phyloP scores from a whole-genome alignment of 164 flowering plant species.

The Sedum album region DNA sequence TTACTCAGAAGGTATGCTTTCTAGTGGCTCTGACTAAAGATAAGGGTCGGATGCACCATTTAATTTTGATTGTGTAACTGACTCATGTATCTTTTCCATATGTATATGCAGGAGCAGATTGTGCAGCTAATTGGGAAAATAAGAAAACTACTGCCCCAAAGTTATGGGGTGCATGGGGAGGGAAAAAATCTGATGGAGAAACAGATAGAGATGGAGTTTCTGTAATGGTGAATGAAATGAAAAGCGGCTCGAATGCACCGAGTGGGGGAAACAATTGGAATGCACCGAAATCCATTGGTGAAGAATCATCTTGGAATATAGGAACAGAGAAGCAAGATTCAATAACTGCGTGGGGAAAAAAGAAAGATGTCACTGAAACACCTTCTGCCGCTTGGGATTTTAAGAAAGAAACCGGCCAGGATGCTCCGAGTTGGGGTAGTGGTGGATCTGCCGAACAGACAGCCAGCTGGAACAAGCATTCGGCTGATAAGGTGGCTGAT shows the following conservation, averaged over 20 bases:
- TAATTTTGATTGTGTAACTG: too few species aligned
- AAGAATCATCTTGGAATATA: slow-evolving; percentile 7
- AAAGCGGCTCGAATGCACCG: not conserved
- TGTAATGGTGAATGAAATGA: not conserved
- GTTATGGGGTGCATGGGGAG: not conserved
- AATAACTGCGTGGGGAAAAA: slow-evolving; percentile 26
- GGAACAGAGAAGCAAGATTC: not conserved
- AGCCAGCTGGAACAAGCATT: not conserved
- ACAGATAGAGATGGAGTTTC: not conserved
- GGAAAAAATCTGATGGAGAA: not conserved
- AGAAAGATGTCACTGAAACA: slow-evolving; percentile 11
- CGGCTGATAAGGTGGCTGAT: not conserved
- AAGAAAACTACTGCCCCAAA: not conserved
- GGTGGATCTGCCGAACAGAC: slow-evolving; percentile 10
- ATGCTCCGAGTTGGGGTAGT: slow-evolving; percentile 11
- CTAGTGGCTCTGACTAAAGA: not conserved
- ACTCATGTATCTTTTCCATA: too few species aligned
- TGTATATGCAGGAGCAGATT: not conserved
- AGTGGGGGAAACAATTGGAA: not conserved
- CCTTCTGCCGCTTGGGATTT: slow-evolving; percentile 16
- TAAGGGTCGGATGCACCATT: too few species aligned
- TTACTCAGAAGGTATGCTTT: not conserved
- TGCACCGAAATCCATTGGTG: not conserved
- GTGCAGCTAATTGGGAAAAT: not conserved
- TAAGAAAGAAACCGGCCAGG: slow-evolving; percentile 11